Base-by-base conservation (phyloP, 2,329 filamentous ascomycete genomes). In the Fusarium udum region DNA sequence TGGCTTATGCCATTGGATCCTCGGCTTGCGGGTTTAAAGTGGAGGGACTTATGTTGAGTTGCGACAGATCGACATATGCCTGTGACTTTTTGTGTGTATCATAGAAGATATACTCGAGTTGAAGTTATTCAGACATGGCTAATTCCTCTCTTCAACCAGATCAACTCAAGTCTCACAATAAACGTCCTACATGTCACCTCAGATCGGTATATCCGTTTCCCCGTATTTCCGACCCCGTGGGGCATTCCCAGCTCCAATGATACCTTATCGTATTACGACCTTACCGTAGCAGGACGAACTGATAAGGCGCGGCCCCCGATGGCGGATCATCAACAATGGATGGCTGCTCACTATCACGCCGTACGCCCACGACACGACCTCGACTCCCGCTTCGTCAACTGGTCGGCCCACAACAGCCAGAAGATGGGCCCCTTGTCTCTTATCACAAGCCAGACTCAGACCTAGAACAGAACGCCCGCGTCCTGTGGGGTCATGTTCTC, bases 201-300 rank as follows among this genome's bases (percentile, higher is more conserved):
- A 53, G 24, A 34, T 55, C 71, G 74, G 74, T 46, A 49, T 69
- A 64, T 74, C 64, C 74, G 61, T 77, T 75, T 75, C 61, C 74
- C 70, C 75, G 72, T 48, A 73, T 46, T 73, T 69, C 75, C 75
- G 72, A 72, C 74, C 67, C 70, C 72, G 74, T 74, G 74, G 74
- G 72, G 72, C 66, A 45, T 31, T 14, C 51, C 51, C 39, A 53
- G 28, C 53, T 63, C 59, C 46, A n/a, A 69, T 49, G 57, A 59
- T 26, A 58, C 46, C 73, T 75, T 74, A 74, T 74, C 72, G 71
- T 51, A 40, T 37, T 53, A 53, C 59, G 36, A 37, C 55, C 58
- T 67, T 59, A 51, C 61, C 52, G 31, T 67, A 32, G 42, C 56
- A 52, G 53, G 53, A 64, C 36, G 49, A 39, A 43, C 42, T 64